Percentiles rank a stretch among this genome's conserved stretches.
phyloP scores from a whole-genome alignment of 306 rosid genomes.

The Cyamopsis tetragonoloba region DNA sequence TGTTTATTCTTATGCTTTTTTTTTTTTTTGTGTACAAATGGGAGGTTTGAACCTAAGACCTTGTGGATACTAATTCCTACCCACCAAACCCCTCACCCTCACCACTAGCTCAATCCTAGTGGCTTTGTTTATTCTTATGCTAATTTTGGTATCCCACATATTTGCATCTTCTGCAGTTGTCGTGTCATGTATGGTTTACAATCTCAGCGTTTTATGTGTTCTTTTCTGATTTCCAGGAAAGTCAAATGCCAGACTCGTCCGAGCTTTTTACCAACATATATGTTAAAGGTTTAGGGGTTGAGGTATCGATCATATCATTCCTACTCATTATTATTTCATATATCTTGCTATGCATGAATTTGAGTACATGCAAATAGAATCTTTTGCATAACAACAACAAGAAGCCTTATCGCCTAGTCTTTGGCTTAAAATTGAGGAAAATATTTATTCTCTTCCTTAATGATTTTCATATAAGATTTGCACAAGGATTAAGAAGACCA shows the following conservation, averaged over 20 bases:
- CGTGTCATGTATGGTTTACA: background rate
- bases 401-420: too few relatives aligned
- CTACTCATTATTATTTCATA: background rate
- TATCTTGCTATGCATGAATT: background rate
- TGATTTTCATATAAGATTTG: background rate
- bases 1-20: background rate
- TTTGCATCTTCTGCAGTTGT: background rate
- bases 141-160: background rate
- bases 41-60: too few relatives aligned
- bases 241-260: slow-evolving; percentile 63
- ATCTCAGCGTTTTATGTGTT: slow-evolving; percentile 12
- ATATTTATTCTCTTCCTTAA: background rate
- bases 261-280: slow-evolving; percentile 63
- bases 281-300: slow-evolving; percentile 59
- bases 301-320: slow-evolving; percentile 45
- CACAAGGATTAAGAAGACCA: background rate
- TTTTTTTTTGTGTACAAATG: too few relatives aligned
- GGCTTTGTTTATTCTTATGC: too few relatives aligned
- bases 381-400: too few relatives aligned
- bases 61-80: too few relatives aligned
- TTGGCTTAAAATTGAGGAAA: background rate
- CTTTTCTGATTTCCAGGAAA: slow-evolving; percentile 55
- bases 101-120: too few relatives aligned
- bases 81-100: too few relatives aligned
- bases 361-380: background rate